These are phyloP conservation scores for Phytophthora sp. DNA, from an alignment of 352 stramenopile species.

Conservation along the genomic window DNA sequence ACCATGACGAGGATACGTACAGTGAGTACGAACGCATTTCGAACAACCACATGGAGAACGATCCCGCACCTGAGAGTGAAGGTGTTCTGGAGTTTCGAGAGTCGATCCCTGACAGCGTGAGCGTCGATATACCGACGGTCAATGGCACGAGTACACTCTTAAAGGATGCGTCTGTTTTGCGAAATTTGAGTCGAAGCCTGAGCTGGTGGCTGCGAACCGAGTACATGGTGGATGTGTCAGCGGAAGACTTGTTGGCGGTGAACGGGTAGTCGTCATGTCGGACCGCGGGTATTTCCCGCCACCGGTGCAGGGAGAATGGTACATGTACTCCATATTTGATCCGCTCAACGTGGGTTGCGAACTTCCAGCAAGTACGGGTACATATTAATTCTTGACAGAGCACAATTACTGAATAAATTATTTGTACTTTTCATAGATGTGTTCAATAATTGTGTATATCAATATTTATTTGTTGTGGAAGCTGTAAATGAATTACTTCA, in stretches of 20 bases:
- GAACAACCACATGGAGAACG: background rate
- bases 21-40: background rate
- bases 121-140: background rate
- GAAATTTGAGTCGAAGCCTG: background rate
- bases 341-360: no score
- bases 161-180: background rate
- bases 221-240: constrained; percentile 11
- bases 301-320: no score
- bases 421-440: no score
- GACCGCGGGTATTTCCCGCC: no score
- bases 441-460: no score
- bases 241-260: constrained; percentile 15
- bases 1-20: background rate
- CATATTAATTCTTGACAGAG: no score
- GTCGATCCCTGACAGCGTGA: constrained; percentile 1
- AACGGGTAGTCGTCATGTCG: constrained; percentile 11
- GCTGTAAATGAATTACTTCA: no score
- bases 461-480: no score
- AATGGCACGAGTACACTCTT: background rate
- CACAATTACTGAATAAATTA: no score
- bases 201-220: constrained; percentile 26
- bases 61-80: background rate
- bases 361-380: no score
- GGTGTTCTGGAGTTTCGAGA: background rate
- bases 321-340: no score